Evolutionary conservation across 768 basidiomycete genomes (phyloP).

Genomic region (Termitomyces bulborhizus): DNA sequence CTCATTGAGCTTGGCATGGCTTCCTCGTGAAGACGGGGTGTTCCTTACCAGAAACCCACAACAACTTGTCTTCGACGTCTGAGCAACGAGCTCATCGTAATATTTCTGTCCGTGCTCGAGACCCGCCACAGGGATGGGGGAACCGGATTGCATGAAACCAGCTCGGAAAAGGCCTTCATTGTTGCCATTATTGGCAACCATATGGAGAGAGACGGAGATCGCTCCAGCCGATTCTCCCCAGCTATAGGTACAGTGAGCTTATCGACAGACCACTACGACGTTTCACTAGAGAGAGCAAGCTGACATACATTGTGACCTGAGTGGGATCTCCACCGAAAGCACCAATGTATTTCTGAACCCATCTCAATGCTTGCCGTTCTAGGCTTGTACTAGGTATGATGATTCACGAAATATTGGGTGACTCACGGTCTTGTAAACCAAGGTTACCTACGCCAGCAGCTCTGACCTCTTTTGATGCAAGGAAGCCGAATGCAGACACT

Average conservation of each 20-base stretch:
- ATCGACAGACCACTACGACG: background rate
- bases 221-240: constrained; percentile 58
- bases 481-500: constrained; percentile 32
- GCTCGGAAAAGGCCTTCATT: constrained; percentile 43
- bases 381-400: background rate
- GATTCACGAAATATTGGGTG: background rate
- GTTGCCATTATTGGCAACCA: constrained; percentile 39
- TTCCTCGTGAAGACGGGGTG: too few species aligned
- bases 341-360: constrained; percentile 55
- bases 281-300: background rate
- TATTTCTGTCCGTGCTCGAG: constrained; percentile 38
- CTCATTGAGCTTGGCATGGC: too few species aligned
- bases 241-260: constrained; percentile 16
- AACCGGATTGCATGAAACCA: constrained; percentile 46
- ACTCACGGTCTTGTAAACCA: constrained; percentile 53
- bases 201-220: constrained; percentile 43
- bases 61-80: too few species aligned
- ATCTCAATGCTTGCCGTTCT: constrained; percentile 32
- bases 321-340: constrained; percentile 55
- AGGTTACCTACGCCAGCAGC: constrained; percentile 44
- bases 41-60: too few species aligned
- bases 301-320: constrained; percentile 42
- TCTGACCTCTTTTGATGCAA: constrained; percentile 38
- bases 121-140: constrained; percentile 39
- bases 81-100: constrained; percentile 36